Base-by-base conservation (phyloP, 768 basidiomycete genomes). In the Imleria badia region DNA sequence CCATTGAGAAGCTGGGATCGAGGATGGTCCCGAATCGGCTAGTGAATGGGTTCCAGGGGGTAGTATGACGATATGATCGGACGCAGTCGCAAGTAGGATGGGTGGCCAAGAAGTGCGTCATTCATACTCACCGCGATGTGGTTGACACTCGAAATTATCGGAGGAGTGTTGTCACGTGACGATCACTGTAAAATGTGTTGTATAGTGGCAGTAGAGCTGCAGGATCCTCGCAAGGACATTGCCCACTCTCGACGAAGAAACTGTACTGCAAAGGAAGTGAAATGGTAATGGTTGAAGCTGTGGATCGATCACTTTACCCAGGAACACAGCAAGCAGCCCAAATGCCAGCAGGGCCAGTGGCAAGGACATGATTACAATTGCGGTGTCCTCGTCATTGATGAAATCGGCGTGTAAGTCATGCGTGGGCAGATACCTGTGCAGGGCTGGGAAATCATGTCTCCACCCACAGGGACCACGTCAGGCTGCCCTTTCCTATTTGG, bases 401-500 rank as follows among this genome's bases (percentile, higher is more conserved):
- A 61, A 58, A 38, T 45, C 17, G 31, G 46, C 50, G 46, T 62
- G 60, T 44, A 45, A 7, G 52, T 9, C 11, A 11, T 50, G 50
- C 41, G 36, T 19, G 34, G 26, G 6, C 38, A 26, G 33, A 35
- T 26, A 33, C 52, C 59, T 47, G 58, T 46, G 59, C 58, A 51
- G 35, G 29, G 23, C 44, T 34, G 41, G 48, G 38, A 49, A 23
- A 41, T 41, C 52, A 29, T 26, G 33, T 17, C 26, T 12, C 36
- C 29, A 19, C 8, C 36, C 19, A 22, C 38, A 8, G 6, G 6
- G 34, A 10, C 34, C 34, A 45, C 19, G 38, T 19, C n/a, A 19
- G 6, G 26, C 26, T 26, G 26, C 26, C 26, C 6, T 26, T 26
- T 39, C 54, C 42, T 43, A 9, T 45, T 9, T n/a, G 6, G 23